Conservation (phyloP, 495 filamentous ascomycete species). For the Xylaria palmicola region DNA sequence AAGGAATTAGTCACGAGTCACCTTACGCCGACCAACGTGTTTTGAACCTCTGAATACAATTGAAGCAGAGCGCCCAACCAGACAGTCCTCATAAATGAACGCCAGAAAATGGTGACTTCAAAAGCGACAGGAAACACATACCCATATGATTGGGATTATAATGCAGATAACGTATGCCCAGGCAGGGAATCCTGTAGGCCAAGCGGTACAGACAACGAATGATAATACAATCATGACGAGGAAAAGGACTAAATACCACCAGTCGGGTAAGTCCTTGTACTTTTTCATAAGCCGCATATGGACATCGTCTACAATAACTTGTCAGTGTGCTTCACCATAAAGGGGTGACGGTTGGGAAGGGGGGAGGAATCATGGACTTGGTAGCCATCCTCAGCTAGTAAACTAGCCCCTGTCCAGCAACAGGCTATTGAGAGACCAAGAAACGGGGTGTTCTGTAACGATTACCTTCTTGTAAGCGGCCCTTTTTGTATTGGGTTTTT, state of each 20-base stretch:
- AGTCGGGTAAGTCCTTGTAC: conserved; percentile 55
- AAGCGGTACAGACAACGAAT: conserved; percentile 56
- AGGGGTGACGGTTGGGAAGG: too few species aligned
- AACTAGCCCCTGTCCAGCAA: background rate
- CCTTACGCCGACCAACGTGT: too few species aligned
- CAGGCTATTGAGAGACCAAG: background rate
- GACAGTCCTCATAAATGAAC: background rate
- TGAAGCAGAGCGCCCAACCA: background rate
- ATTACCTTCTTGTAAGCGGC: conserved; percentile 48
- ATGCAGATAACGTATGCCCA: conserved; percentile 67
- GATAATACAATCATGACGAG: conserved; percentile 44
- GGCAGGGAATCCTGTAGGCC: conserved; percentile 61
- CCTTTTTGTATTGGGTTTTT: conserved; percentile 49
- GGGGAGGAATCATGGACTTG: too few species aligned
- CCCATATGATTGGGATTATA: conserved; percentile 51
- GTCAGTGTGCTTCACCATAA: background rate
- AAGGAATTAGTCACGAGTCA: background rate
- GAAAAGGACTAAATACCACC: conserved; percentile 53
- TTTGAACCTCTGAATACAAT: too few species aligned
- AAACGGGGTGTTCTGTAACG: background rate
- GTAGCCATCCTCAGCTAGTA: too few species aligned
- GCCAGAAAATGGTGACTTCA: background rate
- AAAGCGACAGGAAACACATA: background rate
- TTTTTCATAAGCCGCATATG: conserved; percentile 63
- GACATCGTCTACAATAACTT: conserved; percentile 48